Evolutionary conservation across 2,329 filamentous ascomycete species (phyloP), one percentile per base, ranked within the genome.

Genomic region (Aspergillus caelatus): DNA sequence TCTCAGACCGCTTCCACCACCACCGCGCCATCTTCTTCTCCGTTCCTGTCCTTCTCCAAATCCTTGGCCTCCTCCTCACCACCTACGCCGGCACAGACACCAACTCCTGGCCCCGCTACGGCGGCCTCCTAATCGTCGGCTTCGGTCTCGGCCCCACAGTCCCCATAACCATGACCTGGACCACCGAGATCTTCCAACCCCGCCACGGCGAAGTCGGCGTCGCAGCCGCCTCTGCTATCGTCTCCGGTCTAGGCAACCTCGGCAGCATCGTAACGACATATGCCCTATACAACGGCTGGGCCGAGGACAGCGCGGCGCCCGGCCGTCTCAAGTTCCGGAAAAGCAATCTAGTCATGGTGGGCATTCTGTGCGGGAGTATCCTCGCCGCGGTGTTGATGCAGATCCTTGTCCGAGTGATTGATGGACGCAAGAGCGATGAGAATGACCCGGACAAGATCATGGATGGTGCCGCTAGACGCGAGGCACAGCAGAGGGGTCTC

Each of bases 101-200:
- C 41, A 88, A 89, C 70, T 88, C 89, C 43, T 97, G 93, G 92
- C 89, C 91, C 2, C 88, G 93, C 48, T 97, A 97, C 74, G 92
- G 91, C 55, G 93, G 93, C 4, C 86, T 97, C n/a, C 81, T 97
- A 57, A 89, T 97, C 80, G 90, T 97, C 41, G 93, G 93, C 5
- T 96, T 96, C 72, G 93, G 93, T 0, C 88, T 97, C 2, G 93
- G 93, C 1, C 93, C 93, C 4, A 96, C 93, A 0, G 93, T 96
- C 1, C 93, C 93, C 12, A 94, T 94, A 72, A 94, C 91, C 77
- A 97, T 97, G 93, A 90, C 93, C 41, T 96, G 93, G 93, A 93
- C 91, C 36, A 92, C 89, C 66, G 91, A 96, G 78, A 90, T 96
- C 73, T 97, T 97, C 82, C 93, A 96, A 79, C 86, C 86, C 36